Evolutionary conservation across 768 basidiomycete species (phyloP).

Genomic region (Suillus discolor): DNA sequence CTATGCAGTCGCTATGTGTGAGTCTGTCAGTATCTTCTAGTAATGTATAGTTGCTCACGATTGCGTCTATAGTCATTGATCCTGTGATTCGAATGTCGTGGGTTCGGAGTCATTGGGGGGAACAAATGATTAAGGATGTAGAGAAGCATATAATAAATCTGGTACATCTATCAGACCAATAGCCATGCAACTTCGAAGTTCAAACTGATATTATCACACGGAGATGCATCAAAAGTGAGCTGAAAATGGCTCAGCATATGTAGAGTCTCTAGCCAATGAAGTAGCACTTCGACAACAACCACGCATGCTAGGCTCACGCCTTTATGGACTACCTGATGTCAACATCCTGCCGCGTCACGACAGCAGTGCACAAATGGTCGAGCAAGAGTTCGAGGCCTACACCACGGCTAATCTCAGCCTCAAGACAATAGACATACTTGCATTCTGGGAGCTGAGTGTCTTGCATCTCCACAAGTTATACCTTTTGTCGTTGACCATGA

Average conservation of each 20-base stretch:
- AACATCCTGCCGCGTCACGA: background rate
- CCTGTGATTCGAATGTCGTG: background rate
- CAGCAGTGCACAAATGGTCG: background rate
- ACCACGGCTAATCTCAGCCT: background rate
- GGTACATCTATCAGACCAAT: too few species aligned
- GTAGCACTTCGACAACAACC: background rate
- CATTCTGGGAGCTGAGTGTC: background rate
- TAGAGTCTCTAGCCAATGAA: background rate
- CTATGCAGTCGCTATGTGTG: background rate
- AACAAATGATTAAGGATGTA: background rate
- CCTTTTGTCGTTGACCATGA: background rate
- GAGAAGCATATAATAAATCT: background rate
- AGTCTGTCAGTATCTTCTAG: background rate
- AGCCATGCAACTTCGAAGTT: background rate
- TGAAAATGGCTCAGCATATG: background rate
- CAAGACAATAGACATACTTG: background rate
- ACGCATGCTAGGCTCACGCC: background rate
- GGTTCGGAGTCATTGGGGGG: background rate
- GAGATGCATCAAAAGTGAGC: background rate
- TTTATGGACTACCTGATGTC: background rate
- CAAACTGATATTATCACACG: background rate
- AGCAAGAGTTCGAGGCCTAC: background rate
- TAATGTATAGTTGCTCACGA: background rate
- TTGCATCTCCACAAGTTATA: background rate
- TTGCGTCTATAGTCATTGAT: slow-evolving; percentile 1